These are phyloP conservation scores for Hyaloperonospora arabidopsidis DNA, from an alignment of 352 stramenopile genomes.

Conservation along the genomic window DNA sequence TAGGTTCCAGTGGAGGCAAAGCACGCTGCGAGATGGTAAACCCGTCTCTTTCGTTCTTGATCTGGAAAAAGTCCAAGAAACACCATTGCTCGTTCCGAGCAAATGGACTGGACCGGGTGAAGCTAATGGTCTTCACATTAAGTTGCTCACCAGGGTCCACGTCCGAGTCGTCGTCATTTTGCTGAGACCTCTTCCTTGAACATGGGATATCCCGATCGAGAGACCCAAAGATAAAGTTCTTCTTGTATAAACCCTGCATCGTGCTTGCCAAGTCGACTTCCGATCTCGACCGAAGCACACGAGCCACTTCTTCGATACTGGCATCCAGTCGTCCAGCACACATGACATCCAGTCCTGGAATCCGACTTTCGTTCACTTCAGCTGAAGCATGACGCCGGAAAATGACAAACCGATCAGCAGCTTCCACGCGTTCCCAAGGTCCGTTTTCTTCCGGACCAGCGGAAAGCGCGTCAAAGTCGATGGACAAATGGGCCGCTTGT, in stretches of 20 bases:
- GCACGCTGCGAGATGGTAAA: conserved; percentile 32
- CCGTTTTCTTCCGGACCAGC: conserved; percentile 15
- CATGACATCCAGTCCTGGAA: conserved; percentile 25
- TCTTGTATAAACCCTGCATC: conserved; percentile 31
- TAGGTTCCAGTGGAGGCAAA: conserved; percentile 13
- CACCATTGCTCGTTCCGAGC: conserved; percentile 34
- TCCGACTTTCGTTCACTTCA: neutral
- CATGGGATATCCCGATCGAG: conserved; percentile 25
- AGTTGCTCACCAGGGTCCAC: conserved; percentile 17
- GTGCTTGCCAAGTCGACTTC: conserved; percentile 17
- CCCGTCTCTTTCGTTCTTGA: conserved; percentile 19
- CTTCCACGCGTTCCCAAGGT: conserved; percentile 22
- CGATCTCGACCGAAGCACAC: conserved; percentile 13
- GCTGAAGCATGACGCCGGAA: conserved; percentile 13
- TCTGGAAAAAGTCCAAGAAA: conserved; percentile 30
- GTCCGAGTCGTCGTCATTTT: conserved; percentile 4
- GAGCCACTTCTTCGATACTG: conserved; percentile 26
- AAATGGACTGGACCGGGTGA: conserved; percentile 24
- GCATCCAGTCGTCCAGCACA: conserved; percentile 25
- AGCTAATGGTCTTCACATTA: conserved; percentile 32
- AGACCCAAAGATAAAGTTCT: conserved; percentile 32
- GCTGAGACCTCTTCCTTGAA: neutral
- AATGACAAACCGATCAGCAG: conserved; percentile 20
- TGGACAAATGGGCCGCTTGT: conserved; percentile 11
- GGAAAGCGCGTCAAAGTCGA: conserved; percentile 22